Evolutionary conservation across 75 land plant species (phyloP).

Genomic region (Azolla pinnata): DNA sequence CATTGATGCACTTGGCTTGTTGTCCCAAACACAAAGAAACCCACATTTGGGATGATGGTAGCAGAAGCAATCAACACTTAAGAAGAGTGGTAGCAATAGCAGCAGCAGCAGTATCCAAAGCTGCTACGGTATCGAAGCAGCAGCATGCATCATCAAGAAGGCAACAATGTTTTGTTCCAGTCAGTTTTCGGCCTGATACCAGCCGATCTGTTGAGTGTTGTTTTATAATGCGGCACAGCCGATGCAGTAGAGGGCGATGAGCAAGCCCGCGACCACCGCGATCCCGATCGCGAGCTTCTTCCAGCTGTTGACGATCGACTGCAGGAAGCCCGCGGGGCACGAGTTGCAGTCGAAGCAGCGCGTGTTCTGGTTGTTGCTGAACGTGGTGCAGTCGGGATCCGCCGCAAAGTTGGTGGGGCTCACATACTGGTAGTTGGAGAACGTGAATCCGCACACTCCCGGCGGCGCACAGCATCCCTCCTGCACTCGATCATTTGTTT

Average conservation of each 20-base stretch:
- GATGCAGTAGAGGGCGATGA: background rate
- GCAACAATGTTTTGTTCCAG: no score
- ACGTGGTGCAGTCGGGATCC: slow-evolving; percentile 4
- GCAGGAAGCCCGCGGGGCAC: slow-evolving; percentile 4
- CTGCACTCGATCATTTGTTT: no score
- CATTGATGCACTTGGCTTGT: no score
- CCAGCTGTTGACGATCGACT: slow-evolving; percentile 1
- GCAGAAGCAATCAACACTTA: no score
- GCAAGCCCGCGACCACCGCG: background rate
- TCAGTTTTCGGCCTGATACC: no score
- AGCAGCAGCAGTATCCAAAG: no score
- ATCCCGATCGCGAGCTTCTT: slow-evolving; percentile 2
- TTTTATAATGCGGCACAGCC: background rate
- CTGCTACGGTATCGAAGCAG: no score
- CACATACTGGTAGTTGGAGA: background rate
- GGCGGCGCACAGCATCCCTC: slow-evolving; percentile 3
- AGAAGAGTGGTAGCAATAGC: no score
- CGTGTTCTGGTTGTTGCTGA: background rate
- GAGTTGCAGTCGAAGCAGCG: slow-evolving; percentile 8
- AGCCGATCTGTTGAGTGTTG: no score
- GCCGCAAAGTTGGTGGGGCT: background rate
- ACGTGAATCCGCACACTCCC: background rate
- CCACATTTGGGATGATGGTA: no score
- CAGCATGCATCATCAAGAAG: no score
- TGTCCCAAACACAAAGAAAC: no score